Evolutionary conservation across 345 rosid genomes (phyloP), one percentile per base, ranked within the genome.

Genomic region (Euphorbia peplus): DNA sequence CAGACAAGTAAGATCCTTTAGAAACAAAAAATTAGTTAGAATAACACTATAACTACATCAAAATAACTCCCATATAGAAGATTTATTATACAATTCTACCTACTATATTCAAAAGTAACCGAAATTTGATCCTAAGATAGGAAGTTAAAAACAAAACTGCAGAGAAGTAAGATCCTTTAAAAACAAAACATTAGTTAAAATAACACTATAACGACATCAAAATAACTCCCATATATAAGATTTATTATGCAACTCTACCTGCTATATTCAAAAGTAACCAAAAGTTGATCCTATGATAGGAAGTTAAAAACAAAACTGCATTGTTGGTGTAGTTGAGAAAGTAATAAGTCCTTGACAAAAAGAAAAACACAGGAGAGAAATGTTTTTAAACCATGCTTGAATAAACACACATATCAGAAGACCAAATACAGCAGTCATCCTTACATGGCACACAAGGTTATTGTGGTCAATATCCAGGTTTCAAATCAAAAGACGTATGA

Each of bases 131-230:
- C 15, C 25, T 0, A n/a, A n/a, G n/a, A 60, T 60, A 35, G 6
- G 46, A 60, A 60, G 25, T 35, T 19, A 60, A 32, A 7, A 60
- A 35, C 8, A 19, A 60, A n/a, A 37, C 28, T n/a, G 37, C 2
- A 37, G 64, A n/a, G 26, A 12, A 4, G 6, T 32, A 32, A 32
- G 37, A 2, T 29, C 63, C 16, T 21, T 53, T 32, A 44, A 13
- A 66, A 46, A 13, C 32, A 46, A 69, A 22, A 67, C 39, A n/a
- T 26, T 37, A 35, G 50, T n/a, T n/a, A n/a, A n/a, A n/a, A 21
- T 21, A 64, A 56, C 56, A 56, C 39, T 2, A 22, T 21, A 4
- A 54, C 13, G 18, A 21, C 10, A n/a, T n/a, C n/a, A n/a, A n/a
- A n/a, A n/a, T n/a, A n/a, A 24, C 0, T 11, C 12, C 4, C 9